Base-by-base conservation (phyloP, 768 basidiomycete species). In the Cytidiella melzeri region DNA sequence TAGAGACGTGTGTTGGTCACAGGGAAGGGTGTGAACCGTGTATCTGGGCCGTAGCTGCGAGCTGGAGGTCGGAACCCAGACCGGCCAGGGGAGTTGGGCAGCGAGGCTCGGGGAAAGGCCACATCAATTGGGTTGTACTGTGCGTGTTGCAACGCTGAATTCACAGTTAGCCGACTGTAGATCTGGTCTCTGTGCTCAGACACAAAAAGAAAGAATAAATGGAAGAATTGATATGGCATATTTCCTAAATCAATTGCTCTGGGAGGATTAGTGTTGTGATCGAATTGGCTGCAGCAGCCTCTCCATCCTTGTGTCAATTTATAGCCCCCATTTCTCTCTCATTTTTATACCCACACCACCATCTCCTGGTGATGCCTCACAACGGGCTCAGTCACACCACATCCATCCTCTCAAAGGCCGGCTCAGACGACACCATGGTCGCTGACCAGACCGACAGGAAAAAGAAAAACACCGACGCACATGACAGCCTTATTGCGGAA, bases 391-490 rank as follows among this genome's bases (percentile, higher is more conserved):
- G 64, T 56, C 64, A 64, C 24, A 34, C 15, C 30, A 52, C 55
- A 52, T 63, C 65, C 51, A 54, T 56, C 55, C 53, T 63, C 52
- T 59, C 69, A 43, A 68, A 66, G 49, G 64, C 68, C 36, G 61
- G 58, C 64, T 68, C 72, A 56, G 53, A 64, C 47, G 68, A 69
- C 60, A 65, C 67, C 64, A 61, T 64, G 59, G 53, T 65, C 27
- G 28, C 65, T 23, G 43, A 71, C 40, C 76, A 84, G 11, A 81
- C 83, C 27, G 73, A 86, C 58, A 72, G 87, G 55, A 89, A 88
- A 72, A 88, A 87, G 74, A 92, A 92, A 71, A 92, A 92, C 59
- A 89, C 89, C 28, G 86, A 90, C 62, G 89, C 89, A 2, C 89
- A 92, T 68, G 88, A 88, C 47, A 86, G 87, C 51, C 91, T 90